Conservation (phyloP, 768 basidiomycete species). For the Macrolepiota albuminosa region DNA sequence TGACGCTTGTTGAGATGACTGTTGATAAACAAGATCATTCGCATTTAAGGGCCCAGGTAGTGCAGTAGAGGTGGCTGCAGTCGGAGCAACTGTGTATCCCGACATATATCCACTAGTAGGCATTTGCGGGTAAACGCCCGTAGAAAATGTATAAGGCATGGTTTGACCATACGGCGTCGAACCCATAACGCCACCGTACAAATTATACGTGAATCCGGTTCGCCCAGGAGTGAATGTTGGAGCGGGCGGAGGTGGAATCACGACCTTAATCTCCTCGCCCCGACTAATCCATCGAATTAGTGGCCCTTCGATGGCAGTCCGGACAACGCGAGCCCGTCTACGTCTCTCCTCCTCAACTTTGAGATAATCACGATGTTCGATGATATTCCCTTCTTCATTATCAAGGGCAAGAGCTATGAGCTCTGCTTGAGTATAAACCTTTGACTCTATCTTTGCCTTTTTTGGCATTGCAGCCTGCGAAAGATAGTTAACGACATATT, state of each 20-base stretch:
- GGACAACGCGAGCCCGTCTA: conserved; percentile 58
- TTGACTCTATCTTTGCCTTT: conserved; percentile 49
- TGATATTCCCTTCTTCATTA: conserved; percentile 81
- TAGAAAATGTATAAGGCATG: conserved; percentile 11
- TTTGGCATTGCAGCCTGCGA: conserved; percentile 56
- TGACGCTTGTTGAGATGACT: neutral
- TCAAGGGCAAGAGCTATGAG: conserved; percentile 80
- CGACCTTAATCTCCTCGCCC: conserved; percentile 51
- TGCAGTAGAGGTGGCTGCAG: neutral
- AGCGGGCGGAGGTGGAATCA: conserved; percentile 30
- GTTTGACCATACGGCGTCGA: conserved; percentile 15
- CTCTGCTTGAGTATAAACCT: conserved; percentile 71
- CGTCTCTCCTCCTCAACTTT: conserved; percentile 80
- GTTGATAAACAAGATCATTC: neutral
- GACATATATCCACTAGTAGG: conserved; percentile 3
- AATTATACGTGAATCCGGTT: conserved; percentile 7
- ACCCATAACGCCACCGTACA: conserved; percentile 12
- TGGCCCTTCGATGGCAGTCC: conserved; percentile 59
- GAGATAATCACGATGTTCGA: conserved; percentile 75
- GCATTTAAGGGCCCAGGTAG: neutral
- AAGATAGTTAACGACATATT: neutral
- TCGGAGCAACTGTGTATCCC: conserved; percentile 1
- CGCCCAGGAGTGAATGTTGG: conserved; percentile 14
- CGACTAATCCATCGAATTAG: conserved; percentile 69
- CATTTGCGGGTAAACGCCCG: conserved; percentile 9